Evolutionary conservation across 2,329 filamentous ascomycete genomes (phyloP), one percentile per base, ranked within the genome.

Genomic region (Aspergillus caelatus): DNA sequence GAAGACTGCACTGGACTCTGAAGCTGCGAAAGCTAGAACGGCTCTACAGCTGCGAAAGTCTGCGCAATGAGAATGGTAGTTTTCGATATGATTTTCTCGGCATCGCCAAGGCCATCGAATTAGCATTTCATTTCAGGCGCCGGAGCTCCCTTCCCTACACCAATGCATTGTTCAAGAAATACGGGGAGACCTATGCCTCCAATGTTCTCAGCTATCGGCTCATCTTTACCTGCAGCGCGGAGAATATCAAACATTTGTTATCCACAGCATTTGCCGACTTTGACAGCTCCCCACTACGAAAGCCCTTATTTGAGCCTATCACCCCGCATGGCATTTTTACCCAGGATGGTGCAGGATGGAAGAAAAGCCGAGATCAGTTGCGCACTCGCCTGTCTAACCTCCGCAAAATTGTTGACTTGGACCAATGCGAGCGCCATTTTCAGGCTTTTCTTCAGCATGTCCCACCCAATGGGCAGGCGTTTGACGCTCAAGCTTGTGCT

Each of bases 301-400:
- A 50, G n/a, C 65, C 53, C 7, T 14, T 67, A 34, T 63, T 67
- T 39, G 14, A 56, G 19, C 55, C 63, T 11, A 63, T 67, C 28
- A 67, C 65, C 5, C 65, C 65, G 21, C 57, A 65, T 58, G 65
- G 65, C 0, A 67, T 67, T 30, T 65, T 65, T n/a, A 62, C 63
- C 16, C 53, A 63, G 4, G 64, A 66, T 19, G 62, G 62, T 9
- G 16, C 60, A 21, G 60, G 45, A 28, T 65, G 65, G 65, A 62
- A 61, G 36, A 52, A n/a, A 43, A 54, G 34, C 19, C 54, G 62
- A 32, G 59, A 59, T 16, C 46, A 62, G 48, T 36, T 62, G 30
- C 39, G 48, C 1, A 43, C 11, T 26, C 59, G 30, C 4, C 41
- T 64, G 26, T 62, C 59, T 5, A 52, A 58, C 39, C 54, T 55